Evolutionary conservation across 2,329 filamentous ascomycete genomes (phyloP), one percentile per base, ranked within the genome.

Genomic region (Stachybotrys echinatus): DNA sequence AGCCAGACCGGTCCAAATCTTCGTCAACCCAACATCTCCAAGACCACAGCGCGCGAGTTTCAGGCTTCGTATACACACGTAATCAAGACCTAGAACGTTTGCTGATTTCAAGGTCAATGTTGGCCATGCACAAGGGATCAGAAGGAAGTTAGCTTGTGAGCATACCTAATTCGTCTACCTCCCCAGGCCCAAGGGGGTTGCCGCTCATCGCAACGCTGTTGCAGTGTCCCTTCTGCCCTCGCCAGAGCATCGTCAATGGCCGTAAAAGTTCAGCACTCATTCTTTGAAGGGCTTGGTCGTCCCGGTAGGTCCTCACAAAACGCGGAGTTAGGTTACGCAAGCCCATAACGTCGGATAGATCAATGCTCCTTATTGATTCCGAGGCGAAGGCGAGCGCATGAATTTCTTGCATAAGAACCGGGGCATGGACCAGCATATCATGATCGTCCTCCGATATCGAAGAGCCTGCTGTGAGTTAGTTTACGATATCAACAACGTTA

Each of bases 381-480:
- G 78, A 79, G 20, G 77, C 75, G 53, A 81, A 80, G 2, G 78
- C 65, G 19, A 83, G 62, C 1, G 78, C 76, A 44, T 82, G 77
- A 14, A 82, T 71, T 58, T 83, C 79, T 55, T 81, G 78, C 43
- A 76, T 74, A 14, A 83, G 64, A 10, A 81, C 63, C 1, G 77
- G 70, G 12, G 76, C 72, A n/a, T 74, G 70, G 45, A 74, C 66
- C 10, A 80, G 64, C 23, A 74, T 61, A 10, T 76, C 72, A 38
- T 73, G 70, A 55, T 80, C 75, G 10, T 74, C 72, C 27, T 75
- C 70, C 4, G 68, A 70, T 38, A 79, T 68, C 18, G 71, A 73
- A n/a, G 76, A 61, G 22, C 75, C 75, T 68, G 54, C 51, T 38
- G 38, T 20, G 22, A 20, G 49, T 56, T 53, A 58, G 52, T n/a